These are phyloP conservation scores for Hypoxylon rubiginosum DNA, from an alignment of 2,329 filamentous ascomycete genomes.

Conservation along the genomic window DNA sequence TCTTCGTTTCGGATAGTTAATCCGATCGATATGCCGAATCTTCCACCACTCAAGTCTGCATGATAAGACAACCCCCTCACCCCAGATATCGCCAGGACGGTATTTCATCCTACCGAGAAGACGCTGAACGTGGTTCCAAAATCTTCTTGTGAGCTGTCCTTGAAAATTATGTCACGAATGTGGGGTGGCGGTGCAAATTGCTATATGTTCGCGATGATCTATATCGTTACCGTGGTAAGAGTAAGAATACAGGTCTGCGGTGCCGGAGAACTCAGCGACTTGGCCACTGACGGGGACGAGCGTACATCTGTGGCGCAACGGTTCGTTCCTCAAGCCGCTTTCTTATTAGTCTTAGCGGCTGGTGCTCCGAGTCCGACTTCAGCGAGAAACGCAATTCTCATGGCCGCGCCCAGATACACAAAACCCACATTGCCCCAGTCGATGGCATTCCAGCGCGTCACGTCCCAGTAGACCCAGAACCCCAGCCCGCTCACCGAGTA, in stretches of 20 bases:
- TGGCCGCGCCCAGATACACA: slow-evolving; percentile 74
- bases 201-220: neutral
- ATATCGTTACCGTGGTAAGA: neutral
- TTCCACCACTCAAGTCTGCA: slow-evolving; percentile 54
- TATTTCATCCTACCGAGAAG: slow-evolving; percentile 38
- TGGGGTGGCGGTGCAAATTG: neutral
- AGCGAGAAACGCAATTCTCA: slow-evolving; percentile 70
- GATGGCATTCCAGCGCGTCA: slow-evolving; percentile 74
- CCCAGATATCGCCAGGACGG: slow-evolving; percentile 23
- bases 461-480: slow-evolving; percentile 72
- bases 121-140: slow-evolving; percentile 13
- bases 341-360: slow-evolving; percentile 44
- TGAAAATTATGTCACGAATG: slow-evolving; percentile 8
- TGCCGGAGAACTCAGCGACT: neutral
- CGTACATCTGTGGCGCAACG: neutral
- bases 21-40: slow-evolving; percentile 49
- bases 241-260: neutral
- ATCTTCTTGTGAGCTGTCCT: neutral
- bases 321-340: slow-evolving; percentile 27
- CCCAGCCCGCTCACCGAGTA: slow-evolving; percentile 75
- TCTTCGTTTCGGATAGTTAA: slow-evolving; percentile 32
- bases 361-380: slow-evolving; percentile 65
- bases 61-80: slow-evolving; percentile 27
- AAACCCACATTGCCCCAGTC: slow-evolving; percentile 78
- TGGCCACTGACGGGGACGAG: too few species aligned